These are phyloP conservation scores for Spinacia oleracea DNA, from an alignment of 179 eudicot species.

Conservation along the genomic window DNA sequence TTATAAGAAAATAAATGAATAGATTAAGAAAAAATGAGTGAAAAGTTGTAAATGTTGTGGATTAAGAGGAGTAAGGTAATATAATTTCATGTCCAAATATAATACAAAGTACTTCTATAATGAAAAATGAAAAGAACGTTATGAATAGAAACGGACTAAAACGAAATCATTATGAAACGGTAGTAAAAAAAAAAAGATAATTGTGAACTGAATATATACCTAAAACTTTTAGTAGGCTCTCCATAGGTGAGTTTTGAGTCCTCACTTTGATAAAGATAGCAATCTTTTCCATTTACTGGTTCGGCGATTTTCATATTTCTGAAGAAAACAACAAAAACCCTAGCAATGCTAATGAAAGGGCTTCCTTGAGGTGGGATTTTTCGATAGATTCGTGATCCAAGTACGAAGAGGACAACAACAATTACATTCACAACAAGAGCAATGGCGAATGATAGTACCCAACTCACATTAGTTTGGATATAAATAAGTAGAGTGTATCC, in stretches of 20 bases:
- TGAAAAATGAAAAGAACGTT: no score
- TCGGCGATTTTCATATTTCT: conserved; percentile 25
- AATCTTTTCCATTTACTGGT: conserved; percentile 5
- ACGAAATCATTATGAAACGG: no score
- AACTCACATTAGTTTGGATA: conserved; percentile 49
- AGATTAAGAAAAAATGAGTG: no score
- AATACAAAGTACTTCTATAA: no score
- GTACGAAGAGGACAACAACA: conserved; percentile 37
- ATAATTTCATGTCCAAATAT: no score
- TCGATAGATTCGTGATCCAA: conserved; percentile 38
- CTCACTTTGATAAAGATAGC: conserved; percentile 30
- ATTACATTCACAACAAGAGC: conserved; percentile 37
- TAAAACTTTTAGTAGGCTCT: conserved; percentile 30
- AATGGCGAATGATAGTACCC: conserved; percentile 43
- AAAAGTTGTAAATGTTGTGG: no score
- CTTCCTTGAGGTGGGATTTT: conserved; percentile 46
- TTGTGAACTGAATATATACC: conserved; percentile 22
- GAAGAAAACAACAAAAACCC: conserved; percentile 47
- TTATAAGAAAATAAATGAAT: no score
- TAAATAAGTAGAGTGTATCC: conserved; percentile 42
- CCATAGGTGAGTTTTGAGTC: conserved; percentile 14
- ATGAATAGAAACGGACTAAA: no score
- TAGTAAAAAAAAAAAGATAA: not conserved
- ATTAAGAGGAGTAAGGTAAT: no score
- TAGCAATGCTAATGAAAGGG: conserved; percentile 46